Conservation (phyloP, 257 asterid species). For the Eucommia ulmoides region DNA sequence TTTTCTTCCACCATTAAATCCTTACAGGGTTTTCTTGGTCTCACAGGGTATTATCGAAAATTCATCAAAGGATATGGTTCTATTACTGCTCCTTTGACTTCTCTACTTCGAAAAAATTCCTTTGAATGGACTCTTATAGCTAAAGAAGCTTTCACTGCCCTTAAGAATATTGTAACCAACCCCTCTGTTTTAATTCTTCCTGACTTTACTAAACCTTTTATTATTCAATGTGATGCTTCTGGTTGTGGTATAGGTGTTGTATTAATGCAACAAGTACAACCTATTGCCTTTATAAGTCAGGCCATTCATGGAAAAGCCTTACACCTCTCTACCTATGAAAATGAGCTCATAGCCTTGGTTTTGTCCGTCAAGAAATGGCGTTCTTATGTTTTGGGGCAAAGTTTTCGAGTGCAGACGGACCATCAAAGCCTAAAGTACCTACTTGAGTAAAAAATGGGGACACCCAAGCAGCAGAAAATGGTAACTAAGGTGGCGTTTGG, state of each 20-base stretch:
- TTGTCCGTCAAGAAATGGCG: too few relatives aligned
- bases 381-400: too few relatives aligned
- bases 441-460: too few relatives aligned
- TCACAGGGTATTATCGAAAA: background rate
- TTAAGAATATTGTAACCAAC: background rate
- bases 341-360: background rate
- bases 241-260: background rate
- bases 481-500: background rate
- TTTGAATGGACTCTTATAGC: background rate
- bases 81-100: background rate
- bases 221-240: background rate
- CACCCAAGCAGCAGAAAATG: too few relatives aligned
- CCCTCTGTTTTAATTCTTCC: background rate
- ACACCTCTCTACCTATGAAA: background rate
- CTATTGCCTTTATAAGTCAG: background rate
- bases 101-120: background rate
- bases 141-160: background rate
- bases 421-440: too few relatives aligned
- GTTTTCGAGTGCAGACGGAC: too few relatives aligned
- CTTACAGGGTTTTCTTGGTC: background rate
- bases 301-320: background rate
- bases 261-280: background rate
- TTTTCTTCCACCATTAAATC: background rate
- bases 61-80: background rate
- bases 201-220: background rate